A percentile compares a stretch with the other conserved stretches of the same genome.
These are phyloP conservation scores for Neurospora sp. DNA, from an alignment of 2,329 filamentous ascomycete genomes.

Conservation along the genomic window DNA sequence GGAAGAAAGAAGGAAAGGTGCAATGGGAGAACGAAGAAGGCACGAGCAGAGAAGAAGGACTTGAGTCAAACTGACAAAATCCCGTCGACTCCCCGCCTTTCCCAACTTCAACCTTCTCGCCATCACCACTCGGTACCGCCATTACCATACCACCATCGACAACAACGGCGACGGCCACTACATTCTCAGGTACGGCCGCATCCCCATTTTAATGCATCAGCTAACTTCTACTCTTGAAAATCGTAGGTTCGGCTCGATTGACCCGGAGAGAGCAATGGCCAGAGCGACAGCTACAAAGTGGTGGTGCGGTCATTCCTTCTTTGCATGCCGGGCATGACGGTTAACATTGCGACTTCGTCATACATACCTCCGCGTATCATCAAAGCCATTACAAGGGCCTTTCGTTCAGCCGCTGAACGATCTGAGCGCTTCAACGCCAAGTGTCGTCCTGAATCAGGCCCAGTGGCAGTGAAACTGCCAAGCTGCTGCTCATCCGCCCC, in stretches of 20 bases:
- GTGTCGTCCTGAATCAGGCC: not conserved
- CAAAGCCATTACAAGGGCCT: not conserved
- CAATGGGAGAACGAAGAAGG: not conserved
- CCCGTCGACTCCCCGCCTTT: not conserved
- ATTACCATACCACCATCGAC: not conserved
- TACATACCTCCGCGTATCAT: not conserved
- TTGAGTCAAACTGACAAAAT: not conserved
- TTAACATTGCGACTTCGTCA: not conserved
- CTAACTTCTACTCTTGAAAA: not conserved
- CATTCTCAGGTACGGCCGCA: not conserved
- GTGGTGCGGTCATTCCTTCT: not conserved
- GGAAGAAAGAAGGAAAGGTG: not conserved
- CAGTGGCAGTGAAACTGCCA: not conserved
- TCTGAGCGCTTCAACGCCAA: not conserved
- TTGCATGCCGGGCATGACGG: not conserved
- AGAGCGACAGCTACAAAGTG: not conserved
- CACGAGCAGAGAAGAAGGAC: not conserved
- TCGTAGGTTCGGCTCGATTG: not conserved
- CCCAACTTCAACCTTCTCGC: not conserved
- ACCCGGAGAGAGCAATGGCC: not conserved
- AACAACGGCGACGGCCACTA: not conserved
- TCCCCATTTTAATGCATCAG: not conserved
- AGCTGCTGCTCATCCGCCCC: not conserved
- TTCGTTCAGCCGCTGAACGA: not conserved
- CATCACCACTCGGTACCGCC: not conserved